Evolutionary conservation across 495 filamentous ascomycete genomes (phyloP), one percentile per base, ranked within the genome.

Genomic region (Penicillium samsonianum): DNA sequence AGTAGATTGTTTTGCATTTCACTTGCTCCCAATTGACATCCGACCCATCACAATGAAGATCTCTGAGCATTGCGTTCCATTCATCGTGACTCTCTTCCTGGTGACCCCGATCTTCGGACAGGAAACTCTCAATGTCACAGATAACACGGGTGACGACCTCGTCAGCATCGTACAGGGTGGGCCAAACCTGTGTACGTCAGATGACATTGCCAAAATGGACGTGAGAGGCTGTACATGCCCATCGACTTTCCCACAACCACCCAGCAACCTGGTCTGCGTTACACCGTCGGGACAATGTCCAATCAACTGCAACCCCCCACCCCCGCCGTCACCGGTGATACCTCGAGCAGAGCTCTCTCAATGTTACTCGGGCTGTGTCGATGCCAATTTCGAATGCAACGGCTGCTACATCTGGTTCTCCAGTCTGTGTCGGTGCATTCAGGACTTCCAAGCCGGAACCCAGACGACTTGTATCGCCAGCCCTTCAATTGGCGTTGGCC

Each of bases 351-450:
- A 55, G 14, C 31, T 47, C 3, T 28, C 38, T 0, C 38, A 31
- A 17, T 53, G 40, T 19, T 22, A 33, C 17, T 38, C 53, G 3
- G 53, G 43, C 30, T 55, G 31, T 35, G 42, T 55, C 1, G 20
- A 38, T 10, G 42, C 41, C 5, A 55, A 47, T 22, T 41, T n/a
- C 31, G 14, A 38, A 9, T 55, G 43, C 30, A 55, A 47, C 42
- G 53, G 42, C 17, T 55, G 53, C 19, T 55, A 37, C 4, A 37
- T 55, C 31, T 30, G 53, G 20, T 55, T 55, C 19, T 42, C 38
- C 14, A 28, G 42, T 37, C 42, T 47, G 3, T 47, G 53, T 8
- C 12, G 16, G 2, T 55, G 42, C 4, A 37, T 55, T 8, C 42
- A 12, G 3, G 16, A 14, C 9, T 55, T 47, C 41, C 53, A 40